Evolutionary conservation across 1,284 basidiomycete species (phyloP).

Genomic region (Pholiota adiposa): DNA sequence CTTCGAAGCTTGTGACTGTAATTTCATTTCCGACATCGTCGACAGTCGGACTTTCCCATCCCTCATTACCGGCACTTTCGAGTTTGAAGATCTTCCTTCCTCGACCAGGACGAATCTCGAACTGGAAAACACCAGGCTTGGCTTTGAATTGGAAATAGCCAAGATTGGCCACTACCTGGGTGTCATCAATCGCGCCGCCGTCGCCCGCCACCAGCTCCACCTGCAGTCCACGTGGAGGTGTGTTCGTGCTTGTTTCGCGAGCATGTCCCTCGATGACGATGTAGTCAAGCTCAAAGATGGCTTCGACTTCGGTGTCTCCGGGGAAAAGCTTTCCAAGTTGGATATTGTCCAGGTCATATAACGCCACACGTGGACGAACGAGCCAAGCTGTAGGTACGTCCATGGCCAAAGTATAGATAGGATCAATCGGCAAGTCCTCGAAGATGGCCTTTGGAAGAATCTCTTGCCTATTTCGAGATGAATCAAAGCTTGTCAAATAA

Average conservation of each 20-base stretch:
- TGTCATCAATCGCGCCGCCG: slow-evolving; percentile 70
- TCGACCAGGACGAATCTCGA: slow-evolving; percentile 83
- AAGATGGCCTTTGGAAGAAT: slow-evolving; percentile 54
- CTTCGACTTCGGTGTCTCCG: slow-evolving; percentile 71
- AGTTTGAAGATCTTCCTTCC: slow-evolving; percentile 84
- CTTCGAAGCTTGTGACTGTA: slow-evolving; percentile 86
- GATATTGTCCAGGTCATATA: slow-evolving; percentile 96
- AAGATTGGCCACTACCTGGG: slow-evolving; percentile 91
- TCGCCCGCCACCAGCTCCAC: slow-evolving; percentile 71
- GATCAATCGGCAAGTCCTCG: slow-evolving; percentile 59
- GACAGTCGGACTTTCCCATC: slow-evolving; percentile 79
- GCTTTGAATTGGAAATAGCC: slow-evolving; percentile 98
- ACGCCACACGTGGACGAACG: slow-evolving; percentile 85
- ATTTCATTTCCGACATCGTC: slow-evolving; percentile 71
- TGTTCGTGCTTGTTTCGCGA: slow-evolving; percentile 65
- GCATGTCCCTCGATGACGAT: slow-evolving; percentile 95
- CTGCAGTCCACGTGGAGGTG: slow-evolving; percentile 84
- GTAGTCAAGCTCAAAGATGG: slow-evolving; percentile 87
- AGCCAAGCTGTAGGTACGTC: slow-evolving; percentile 93
- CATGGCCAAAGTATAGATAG: slow-evolving; percentile 92
- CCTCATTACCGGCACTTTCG: slow-evolving; percentile 83
- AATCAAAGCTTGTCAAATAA: neutral
- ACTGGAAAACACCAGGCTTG: slow-evolving; percentile 83
- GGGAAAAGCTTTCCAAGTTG: slow-evolving; percentile 73
- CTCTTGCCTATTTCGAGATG: slow-evolving; percentile 48